A percentile compares a stretch with the other conserved stretches of the same genome.
These are phyloP conservation scores for Candida tetrigidarum DNA, from an alignment of 1,139 yeast species.

Conservation along the genomic window DNA sequence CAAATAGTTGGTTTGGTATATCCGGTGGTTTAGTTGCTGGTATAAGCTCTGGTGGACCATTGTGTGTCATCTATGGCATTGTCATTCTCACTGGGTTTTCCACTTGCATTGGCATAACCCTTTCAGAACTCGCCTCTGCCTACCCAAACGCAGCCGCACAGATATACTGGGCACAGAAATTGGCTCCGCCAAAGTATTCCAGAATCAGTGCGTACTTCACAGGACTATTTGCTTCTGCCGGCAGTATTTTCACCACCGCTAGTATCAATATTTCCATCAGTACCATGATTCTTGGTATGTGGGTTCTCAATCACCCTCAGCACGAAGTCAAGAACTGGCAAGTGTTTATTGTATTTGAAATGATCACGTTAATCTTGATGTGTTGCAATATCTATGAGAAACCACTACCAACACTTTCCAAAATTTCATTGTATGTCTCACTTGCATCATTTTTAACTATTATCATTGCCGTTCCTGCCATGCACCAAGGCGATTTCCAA, in stretches of 20 bases:
- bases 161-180: constrained; percentile 60
- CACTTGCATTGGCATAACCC: constrained; percentile 39
- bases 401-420: constrained; percentile 56
- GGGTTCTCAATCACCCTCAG: constrained; percentile 47
- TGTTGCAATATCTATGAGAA: constrained; percentile 62
- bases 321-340: constrained; percentile 58
- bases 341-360: constrained; percentile 55
- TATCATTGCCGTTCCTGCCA: constrained; percentile 58
- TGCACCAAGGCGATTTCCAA: constrained; percentile 55
- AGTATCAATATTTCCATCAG: constrained; percentile 61
- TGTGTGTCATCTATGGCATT: constrained; percentile 68
- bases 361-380: constrained; percentile 42
- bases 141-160: constrained; percentile 72
- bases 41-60: constrained; percentile 68
- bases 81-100: constrained; percentile 56
- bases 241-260: constrained; percentile 61
- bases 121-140: constrained; percentile 54
- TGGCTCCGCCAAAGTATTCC: constrained; percentile 54
- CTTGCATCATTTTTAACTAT: constrained; percentile 56
- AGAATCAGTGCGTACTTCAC: constrained; percentile 52
- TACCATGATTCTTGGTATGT: constrained; percentile 55
- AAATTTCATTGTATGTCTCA: constrained; percentile 58
- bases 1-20: constrained; percentile 69
- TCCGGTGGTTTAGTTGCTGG: constrained; percentile 43
- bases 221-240: constrained; percentile 61